These are phyloP conservation scores for Botrytis hyacinthi DNA, from an alignment of 2,329 filamentous ascomycete species.

Conservation along the genomic window DNA sequence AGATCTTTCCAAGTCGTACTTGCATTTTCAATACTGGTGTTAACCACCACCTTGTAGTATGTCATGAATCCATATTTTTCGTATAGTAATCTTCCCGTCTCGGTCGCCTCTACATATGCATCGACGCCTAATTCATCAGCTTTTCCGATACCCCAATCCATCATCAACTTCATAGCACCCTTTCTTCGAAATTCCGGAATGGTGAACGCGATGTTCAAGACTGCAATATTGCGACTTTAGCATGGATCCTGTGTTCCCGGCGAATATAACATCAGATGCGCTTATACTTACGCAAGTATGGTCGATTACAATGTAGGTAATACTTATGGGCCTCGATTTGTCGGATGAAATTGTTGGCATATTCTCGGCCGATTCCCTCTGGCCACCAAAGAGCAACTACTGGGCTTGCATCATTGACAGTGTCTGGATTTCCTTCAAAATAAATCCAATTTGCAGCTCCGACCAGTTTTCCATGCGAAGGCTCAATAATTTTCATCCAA, in stretches of 20 bases:
- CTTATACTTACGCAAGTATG: conserved; percentile 5
- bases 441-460: conserved; percentile 1
- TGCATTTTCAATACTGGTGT: not conserved
- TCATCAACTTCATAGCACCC: not conserved
- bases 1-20: not conserved
- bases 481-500: conserved; percentile 6
- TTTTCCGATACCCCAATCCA: not conserved
- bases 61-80: conserved; percentile 1
- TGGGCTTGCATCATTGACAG: not conserved
- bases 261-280: not conserved
- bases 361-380: not conserved
- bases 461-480: not conserved
- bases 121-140: not conserved
- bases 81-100: not conserved
- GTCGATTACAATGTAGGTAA: not conserved
- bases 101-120: conserved; percentile 6
- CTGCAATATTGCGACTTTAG: not conserved
- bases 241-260: not conserved
- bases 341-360: not conserved
- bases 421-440: not conserved
- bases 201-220: not conserved
- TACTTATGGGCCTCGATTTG: not conserved
- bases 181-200: not conserved
- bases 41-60: not conserved
- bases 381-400: not conserved